Evolutionary conservation across 352 stramenopile species (phyloP).

Genomic region (Thalassiosira ordinaria): DNA sequence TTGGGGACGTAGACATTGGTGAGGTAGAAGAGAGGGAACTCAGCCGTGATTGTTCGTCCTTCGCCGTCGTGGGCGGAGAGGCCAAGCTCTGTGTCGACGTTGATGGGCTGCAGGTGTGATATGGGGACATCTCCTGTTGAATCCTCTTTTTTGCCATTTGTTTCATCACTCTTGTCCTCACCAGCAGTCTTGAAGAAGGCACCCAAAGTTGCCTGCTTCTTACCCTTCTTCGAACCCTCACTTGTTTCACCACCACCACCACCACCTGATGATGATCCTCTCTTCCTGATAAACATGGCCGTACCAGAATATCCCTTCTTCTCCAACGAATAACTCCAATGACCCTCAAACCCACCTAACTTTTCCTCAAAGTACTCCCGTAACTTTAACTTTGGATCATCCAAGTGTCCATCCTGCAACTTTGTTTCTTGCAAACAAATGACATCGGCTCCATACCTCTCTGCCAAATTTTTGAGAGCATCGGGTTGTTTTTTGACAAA

Average conservation of each 20-base stretch:
- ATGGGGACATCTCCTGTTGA: constrained; percentile 13
- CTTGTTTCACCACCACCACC: not conserved
- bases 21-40: constrained; percentile 85
- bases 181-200: constrained; percentile 74
- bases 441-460: constrained; percentile 82
- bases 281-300: constrained; percentile 86
- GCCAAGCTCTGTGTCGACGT: constrained; percentile 66
- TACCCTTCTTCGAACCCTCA: constrained; percentile 49
- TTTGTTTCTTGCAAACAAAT: constrained; percentile 89
- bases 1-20: constrained; percentile 89
- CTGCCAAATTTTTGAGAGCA: constrained; percentile 71
- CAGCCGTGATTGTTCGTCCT: constrained; percentile 81
- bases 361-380: constrained; percentile 65
- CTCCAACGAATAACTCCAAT: constrained; percentile 81
- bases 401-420: constrained; percentile 84
- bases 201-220: constrained; percentile 65
- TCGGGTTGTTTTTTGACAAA: constrained; percentile 82
- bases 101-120: constrained; percentile 55
- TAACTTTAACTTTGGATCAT: constrained; percentile 82
- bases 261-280: not conserved
- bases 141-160: constrained; percentile 2
- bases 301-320: constrained; percentile 89
- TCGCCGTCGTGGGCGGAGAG: constrained; percentile 83
- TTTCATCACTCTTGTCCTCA: constrained; percentile 18
- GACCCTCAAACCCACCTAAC: constrained; percentile 72